Conservation (phyloP, 192 early-diverging fungal species). For the Coemansia sp. region DNA sequence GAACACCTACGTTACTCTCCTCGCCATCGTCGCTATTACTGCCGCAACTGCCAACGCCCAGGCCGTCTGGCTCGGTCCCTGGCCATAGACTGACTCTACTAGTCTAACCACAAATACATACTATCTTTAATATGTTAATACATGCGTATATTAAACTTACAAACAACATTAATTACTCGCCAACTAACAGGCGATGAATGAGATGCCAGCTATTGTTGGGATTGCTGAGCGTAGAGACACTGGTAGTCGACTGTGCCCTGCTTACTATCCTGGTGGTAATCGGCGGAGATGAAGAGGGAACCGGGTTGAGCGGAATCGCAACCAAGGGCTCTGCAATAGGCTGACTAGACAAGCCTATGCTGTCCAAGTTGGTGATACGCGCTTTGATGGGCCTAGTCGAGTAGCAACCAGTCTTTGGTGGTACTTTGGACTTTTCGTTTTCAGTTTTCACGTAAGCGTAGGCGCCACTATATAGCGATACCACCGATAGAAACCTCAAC, state of each 20-base stretch:
- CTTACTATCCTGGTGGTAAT: background rate
- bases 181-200: conserved; percentile 13
- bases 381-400: background rate
- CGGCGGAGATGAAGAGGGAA: background rate
- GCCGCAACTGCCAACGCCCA: conserved; percentile 19
- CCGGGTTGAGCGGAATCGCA: background rate
- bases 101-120: background rate
- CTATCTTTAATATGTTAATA: background rate
- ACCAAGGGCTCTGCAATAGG: background rate
- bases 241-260: background rate
- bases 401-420: background rate
- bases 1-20: conserved; percentile 17
- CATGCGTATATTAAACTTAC: background rate
- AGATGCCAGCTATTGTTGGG: conserved; percentile 19
- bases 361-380: conserved; percentile 22
- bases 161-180: conserved; percentile 4
- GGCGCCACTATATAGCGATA: conserved; percentile 26
- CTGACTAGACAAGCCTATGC: conserved; percentile 15
- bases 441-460: conserved; percentile 26
- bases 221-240: background rate
- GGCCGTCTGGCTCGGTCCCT: conserved; percentile 21
- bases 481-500: background rate
- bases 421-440: background rate
- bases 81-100: background rate
- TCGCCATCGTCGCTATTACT: conserved; percentile 15